phyloP scores from a whole-genome alignment of 306 rosid genomes.

The Mimosa bimucronata region DNA sequence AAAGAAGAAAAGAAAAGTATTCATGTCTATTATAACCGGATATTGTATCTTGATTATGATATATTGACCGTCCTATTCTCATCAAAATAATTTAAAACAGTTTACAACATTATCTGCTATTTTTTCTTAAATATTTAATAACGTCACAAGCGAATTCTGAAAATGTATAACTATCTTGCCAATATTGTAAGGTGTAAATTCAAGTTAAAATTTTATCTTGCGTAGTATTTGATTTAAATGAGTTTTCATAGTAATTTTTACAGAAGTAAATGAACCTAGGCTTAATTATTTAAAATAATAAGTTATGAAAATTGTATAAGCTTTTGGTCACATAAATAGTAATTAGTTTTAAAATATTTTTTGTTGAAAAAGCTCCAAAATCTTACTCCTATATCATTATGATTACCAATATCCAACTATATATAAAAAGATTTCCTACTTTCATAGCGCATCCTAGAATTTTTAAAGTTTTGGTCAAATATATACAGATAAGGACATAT shows the following conservation, averaged over 20 bases:
- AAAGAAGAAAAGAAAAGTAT: too few species aligned
- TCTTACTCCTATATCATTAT: not conserved
- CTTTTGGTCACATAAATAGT: not conserved
- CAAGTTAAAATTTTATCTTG: not conserved
- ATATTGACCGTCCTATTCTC: too few species aligned
- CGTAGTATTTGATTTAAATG: not conserved
- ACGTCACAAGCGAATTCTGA: too few species aligned
- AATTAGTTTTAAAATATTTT: not conserved
- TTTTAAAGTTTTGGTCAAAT: not conserved
- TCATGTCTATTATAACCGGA: too few species aligned
- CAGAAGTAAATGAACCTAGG: not conserved
- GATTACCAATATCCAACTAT: not conserved
- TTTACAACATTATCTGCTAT: too few species aligned
- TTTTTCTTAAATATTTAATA: too few species aligned
- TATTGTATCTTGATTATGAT: too few species aligned
- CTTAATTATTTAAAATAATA: not conserved
- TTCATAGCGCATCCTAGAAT: not conserved
- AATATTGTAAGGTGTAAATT: not conserved
- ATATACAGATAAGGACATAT: not conserved
- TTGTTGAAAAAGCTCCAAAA: not conserved
- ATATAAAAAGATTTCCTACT: not conserved
- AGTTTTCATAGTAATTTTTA: not conserved
- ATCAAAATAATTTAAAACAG: too few species aligned
- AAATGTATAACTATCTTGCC: not conserved
- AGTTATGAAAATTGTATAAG: not conserved